Percentiles rank a stretch among this genome's conserved stretches.
Conservation (phyloP, 139 green algal genomes). For the Chlamydomonas asymmetrica region DNA sequence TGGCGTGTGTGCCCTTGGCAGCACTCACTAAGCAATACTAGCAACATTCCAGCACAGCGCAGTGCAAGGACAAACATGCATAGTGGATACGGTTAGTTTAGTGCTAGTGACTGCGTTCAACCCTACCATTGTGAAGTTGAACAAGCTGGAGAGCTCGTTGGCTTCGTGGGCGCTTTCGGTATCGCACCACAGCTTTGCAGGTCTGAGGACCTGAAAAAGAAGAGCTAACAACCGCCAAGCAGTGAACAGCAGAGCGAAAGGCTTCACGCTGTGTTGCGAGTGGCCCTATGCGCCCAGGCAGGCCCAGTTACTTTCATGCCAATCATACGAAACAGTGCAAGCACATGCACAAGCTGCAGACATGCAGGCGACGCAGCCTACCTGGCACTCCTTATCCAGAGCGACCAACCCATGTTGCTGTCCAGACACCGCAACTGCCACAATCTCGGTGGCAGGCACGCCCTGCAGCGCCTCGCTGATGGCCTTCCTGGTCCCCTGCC, state of each 20-base stretch:
- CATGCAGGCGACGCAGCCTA: no score
- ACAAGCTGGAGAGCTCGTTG: conserved; percentile 52
- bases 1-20: neutral
- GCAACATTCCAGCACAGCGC: neutral
- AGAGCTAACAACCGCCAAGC: neutral
- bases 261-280: neutral
- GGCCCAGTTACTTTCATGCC: neutral
- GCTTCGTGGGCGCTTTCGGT: conserved; percentile 75
- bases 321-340: neutral
- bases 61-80: neutral
- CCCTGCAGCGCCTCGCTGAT: conserved; percentile 36
- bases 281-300: neutral
- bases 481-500: conserved; percentile 20
- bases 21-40: neutral
- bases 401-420: conserved; percentile 91
- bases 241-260: neutral
- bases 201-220: conserved; percentile 36
- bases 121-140: conserved; percentile 61
- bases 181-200: conserved; percentile 86
- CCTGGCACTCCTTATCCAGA: conserved; percentile 53
- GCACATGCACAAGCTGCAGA: conserved; percentile 7
- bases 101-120: neutral
- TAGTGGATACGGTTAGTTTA: neutral
- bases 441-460: conserved; percentile 37
- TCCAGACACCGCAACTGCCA: conserved; percentile 75